Conservation (phyloP, 371 early-diverging fungal species). For the Phascolomyces articulosus region DNA sequence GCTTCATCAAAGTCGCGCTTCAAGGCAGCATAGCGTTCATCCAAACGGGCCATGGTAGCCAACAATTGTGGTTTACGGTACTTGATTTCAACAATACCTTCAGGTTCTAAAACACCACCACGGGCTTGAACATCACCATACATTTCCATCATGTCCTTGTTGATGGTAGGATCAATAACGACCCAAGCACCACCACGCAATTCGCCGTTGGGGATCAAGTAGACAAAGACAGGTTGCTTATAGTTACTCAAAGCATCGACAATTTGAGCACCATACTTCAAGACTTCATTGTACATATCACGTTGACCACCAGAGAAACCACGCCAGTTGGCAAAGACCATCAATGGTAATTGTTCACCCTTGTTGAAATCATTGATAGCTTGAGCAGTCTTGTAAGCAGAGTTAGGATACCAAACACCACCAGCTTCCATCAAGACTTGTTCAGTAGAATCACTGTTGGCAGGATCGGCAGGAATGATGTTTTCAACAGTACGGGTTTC, state of each 20-base stretch:
- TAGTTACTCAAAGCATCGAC: constrained; percentile 95
- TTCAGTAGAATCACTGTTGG: constrained; percentile 87
- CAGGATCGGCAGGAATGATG: constrained; percentile 94
- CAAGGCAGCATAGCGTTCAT: constrained; percentile 72
- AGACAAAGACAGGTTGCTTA: constrained; percentile 98
- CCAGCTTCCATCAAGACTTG: constrained; percentile 93
- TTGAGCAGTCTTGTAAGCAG: constrained; percentile 98
- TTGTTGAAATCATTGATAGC: constrained; percentile 98
- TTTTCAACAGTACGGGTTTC: constrained; percentile 92
- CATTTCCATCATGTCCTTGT: constrained; percentile 98
- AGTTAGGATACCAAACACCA: constrained; percentile 98
- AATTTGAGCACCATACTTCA: constrained; percentile 97
- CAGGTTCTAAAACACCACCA: constrained; percentile 98
- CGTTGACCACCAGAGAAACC: constrained; percentile 99
- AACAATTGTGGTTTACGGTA: constrained; percentile 92
- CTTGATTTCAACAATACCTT: constrained; percentile 99
- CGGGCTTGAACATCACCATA: constrained; percentile 91
- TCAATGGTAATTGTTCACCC: constrained; percentile 96
- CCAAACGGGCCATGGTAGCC: constrained; percentile 92
- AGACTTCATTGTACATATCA: constrained; percentile 98
- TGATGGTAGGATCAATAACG: constrained; percentile 98
- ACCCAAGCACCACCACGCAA: constrained; percentile 99
- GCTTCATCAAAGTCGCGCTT: constrained; percentile 67
- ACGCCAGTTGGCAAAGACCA: constrained; percentile 99
- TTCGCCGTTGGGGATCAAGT: constrained; percentile 94